Conservation (phyloP, 2,329 filamentous ascomycete species). For the Coleophoma crateriformis region DNA sequence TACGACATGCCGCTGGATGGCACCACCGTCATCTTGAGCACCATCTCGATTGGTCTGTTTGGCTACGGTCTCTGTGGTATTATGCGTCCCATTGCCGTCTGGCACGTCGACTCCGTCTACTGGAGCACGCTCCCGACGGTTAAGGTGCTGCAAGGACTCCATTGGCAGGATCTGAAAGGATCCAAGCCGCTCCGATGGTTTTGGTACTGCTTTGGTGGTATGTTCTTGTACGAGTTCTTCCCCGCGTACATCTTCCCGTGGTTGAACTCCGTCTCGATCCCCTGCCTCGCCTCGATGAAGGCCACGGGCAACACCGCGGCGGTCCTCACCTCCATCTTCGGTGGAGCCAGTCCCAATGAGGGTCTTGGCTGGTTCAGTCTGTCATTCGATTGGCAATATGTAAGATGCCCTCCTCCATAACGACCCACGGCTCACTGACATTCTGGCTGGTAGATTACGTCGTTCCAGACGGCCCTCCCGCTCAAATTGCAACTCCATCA, state of each 20-base stretch:
- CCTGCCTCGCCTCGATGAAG: constrained; percentile 38
- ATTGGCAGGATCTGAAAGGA: constrained; percentile 30
- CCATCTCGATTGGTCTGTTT: constrained; percentile 41
- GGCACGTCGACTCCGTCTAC: constrained; percentile 44
- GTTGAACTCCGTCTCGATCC: constrained; percentile 35
- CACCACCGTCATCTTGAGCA: constrained; percentile 36
- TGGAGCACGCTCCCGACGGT: constrained; percentile 33
- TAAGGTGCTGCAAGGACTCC: constrained; percentile 34
- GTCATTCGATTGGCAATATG: constrained; percentile 40
- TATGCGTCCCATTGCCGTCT: constrained; percentile 37
- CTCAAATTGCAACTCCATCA: constrained; percentile 43
- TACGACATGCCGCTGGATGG: constrained; percentile 34
- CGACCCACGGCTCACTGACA: constrained; percentile 1
- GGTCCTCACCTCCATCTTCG: constrained; percentile 42
- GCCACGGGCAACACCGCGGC: constrained; percentile 38
- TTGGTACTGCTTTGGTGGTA: constrained; percentile 32
- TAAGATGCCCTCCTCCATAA: constrained; percentile 26
- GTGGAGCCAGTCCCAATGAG: constrained; percentile 38
- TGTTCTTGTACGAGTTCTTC: constrained; percentile 42
- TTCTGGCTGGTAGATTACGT: constrained; percentile 40
- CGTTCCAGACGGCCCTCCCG: constrained; percentile 45
- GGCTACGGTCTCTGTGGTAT: constrained; percentile 44
- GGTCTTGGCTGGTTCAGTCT: constrained; percentile 35
- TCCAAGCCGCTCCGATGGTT: constrained; percentile 35
- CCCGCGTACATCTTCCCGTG: constrained; percentile 41